A percentile compares a stretch with the other conserved stretches of the same genome.
These are phyloP conservation scores for Abrus pulchellus DNA, from an alignment of 306 rosid genomes.

Conservation along the genomic window DNA sequence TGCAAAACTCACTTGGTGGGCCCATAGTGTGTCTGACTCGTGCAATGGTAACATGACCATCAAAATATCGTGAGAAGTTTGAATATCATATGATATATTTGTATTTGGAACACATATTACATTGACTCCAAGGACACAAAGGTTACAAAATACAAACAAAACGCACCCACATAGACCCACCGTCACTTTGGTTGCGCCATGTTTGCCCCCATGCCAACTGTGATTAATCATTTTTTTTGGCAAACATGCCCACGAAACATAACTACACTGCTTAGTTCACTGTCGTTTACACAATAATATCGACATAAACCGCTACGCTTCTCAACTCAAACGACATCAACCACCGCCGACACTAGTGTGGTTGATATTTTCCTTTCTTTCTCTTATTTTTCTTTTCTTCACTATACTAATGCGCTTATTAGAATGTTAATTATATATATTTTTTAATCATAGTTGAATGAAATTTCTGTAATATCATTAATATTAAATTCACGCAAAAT, in stretches of 20 bases:
- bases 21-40: background rate
- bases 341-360: slow-evolving; percentile 39
- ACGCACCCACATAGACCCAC: background rate
- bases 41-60: background rate
- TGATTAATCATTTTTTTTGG: slow-evolving; percentile 26
- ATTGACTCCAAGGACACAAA: background rate
- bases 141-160: background rate
- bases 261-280: background rate
- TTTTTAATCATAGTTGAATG: background rate
- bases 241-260: slow-evolving; percentile 12
- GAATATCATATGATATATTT: background rate
- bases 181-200: slow-evolving; percentile 24
- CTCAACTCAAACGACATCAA: background rate
- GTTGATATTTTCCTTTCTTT: background rate
- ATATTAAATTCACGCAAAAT: background rate
- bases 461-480: background rate
- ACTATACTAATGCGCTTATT: too few species aligned
- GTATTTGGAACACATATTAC: background rate
- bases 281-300: background rate
- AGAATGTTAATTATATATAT: background rate
- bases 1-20: slow-evolving; percentile 30
- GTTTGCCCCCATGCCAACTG: slow-evolving; percentile 47
- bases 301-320: background rate
- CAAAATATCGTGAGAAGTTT: slow-evolving; percentile 26
- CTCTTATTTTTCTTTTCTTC: background rate